A percentile compares a stretch with the other conserved stretches of the same genome.
These are phyloP conservation scores for Fusarium devonianum DNA, from an alignment of 2,329 filamentous ascomycete genomes.

Conservation along the genomic window DNA sequence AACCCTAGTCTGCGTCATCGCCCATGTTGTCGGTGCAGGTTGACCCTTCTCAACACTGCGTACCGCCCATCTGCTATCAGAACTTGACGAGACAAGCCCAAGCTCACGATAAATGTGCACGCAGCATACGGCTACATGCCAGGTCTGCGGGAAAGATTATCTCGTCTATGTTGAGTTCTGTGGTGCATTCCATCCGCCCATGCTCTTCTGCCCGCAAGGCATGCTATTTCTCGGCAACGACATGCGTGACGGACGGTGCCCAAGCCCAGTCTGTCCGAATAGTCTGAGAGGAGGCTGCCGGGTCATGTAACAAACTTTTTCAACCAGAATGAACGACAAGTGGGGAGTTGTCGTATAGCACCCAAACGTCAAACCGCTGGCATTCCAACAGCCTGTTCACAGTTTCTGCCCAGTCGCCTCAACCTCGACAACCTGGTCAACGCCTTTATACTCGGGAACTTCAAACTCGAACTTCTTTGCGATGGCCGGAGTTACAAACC, in stretches of 20 bases:
- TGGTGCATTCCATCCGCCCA: slow-evolving; percentile 57
- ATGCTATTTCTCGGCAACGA: slow-evolving; percentile 48
- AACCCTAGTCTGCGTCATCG: slow-evolving; percentile 18
- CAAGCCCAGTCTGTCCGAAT: slow-evolving; percentile 67
- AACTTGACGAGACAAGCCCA: slow-evolving; percentile 29
- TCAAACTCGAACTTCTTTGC: slow-evolving; percentile 88
- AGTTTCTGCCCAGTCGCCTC: slow-evolving; percentile 59
- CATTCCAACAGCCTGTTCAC: slow-evolving; percentile 44
- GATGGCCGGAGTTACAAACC: slow-evolving; percentile 80
- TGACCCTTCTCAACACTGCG: slow-evolving; percentile 21
- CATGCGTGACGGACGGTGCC: slow-evolving; percentile 63
- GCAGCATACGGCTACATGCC: slow-evolving; percentile 64
- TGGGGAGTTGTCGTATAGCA: slow-evolving; percentile 5
- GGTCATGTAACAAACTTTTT: slow-evolving; percentile 57
- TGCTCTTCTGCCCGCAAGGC: slow-evolving; percentile 56
- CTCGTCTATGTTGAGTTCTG: slow-evolving; percentile 67
- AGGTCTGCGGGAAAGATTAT: slow-evolving; percentile 66
- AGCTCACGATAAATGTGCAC: slow-evolving; percentile 63
- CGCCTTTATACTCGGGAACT: slow-evolving; percentile 80
- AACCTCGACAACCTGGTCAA: slow-evolving; percentile 90
- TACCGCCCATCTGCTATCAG: slow-evolving; percentile 20
- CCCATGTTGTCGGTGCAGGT: slow-evolving; percentile 38
- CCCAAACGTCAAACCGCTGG: slow-evolving; percentile 8
- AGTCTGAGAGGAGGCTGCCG: slow-evolving; percentile 62
- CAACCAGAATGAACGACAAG: slow-evolving; percentile 14